These are phyloP conservation scores for Lyophyllum semitale DNA, from an alignment of 768 basidiomycete genomes.

Conservation along the genomic window DNA sequence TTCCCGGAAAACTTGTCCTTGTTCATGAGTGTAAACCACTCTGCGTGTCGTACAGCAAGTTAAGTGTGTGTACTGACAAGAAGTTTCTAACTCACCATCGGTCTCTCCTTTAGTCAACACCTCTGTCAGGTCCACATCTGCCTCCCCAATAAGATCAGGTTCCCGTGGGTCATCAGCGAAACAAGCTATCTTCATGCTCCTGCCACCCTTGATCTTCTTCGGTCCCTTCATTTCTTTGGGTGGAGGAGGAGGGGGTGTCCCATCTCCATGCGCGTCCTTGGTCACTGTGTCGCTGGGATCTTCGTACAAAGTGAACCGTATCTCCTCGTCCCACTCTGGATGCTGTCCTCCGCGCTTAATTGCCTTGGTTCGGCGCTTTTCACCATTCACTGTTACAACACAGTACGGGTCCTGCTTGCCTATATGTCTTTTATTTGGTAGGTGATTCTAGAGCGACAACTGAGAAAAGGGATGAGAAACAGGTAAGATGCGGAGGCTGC, in stretches of 20 bases:
- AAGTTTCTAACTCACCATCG: conserved; percentile 68
- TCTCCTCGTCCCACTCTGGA: conserved; percentile 98
- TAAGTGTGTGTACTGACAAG: conserved; percentile 1
- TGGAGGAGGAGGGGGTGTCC: conserved; percentile 68
- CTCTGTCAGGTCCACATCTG: conserved; percentile 83
- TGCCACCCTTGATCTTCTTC: conserved; percentile 68
- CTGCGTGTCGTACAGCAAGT: conserved; percentile 38
- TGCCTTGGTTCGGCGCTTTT: conserved; percentile 88
- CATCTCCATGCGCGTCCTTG: conserved; percentile 40
- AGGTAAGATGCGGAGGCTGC: conserved; percentile 30
- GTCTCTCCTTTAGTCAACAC: conserved; percentile 94
- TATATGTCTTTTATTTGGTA: conserved; percentile 89
- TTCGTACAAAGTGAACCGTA: conserved; percentile 88
- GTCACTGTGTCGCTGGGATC: conserved; percentile 59
- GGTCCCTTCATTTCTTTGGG: conserved; percentile 54
- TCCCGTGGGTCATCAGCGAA: conserved; percentile 96
- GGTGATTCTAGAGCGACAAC: conserved; percentile 61
- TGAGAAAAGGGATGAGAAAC: conserved; percentile 17
- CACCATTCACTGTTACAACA: conserved; percentile 71
- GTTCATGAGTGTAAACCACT: conserved; percentile 90
- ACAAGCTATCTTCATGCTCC: conserved; percentile 77
- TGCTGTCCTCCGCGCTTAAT: conserved; percentile 97
- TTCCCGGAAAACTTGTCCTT: conserved; percentile 96
- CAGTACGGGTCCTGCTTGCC: conserved; percentile 99
- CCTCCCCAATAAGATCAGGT: conserved; percentile 94